These are phyloP conservation scores for Ophiostoma australiae DNA, from an alignment of 2,329 filamentous ascomycete species.

Conservation along the genomic window DNA sequence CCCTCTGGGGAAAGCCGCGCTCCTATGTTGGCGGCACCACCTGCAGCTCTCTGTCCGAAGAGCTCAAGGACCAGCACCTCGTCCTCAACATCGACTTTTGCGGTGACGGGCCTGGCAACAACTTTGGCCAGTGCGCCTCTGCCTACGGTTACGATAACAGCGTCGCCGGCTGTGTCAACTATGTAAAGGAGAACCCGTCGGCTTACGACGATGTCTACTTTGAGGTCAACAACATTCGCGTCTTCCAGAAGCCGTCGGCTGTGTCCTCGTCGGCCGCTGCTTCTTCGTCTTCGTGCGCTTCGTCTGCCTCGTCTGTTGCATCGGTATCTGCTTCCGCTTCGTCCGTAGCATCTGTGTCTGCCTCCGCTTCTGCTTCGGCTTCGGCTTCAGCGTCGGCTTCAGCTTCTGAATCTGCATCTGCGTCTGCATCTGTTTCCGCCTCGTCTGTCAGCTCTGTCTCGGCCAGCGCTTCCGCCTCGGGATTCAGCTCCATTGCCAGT, in stretches of 20 bases:
- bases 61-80: conserved; percentile 64
- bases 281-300: conserved; percentile 10
- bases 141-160: conserved; percentile 28
- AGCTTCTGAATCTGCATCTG: too few species aligned
- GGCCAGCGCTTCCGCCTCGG: background rate
- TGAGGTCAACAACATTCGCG: conserved; percentile 39
- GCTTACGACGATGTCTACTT: conserved; percentile 40
- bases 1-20: conserved; percentile 59
- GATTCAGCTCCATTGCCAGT: background rate
- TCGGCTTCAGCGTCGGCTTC: background rate
- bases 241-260: conserved; percentile 19
- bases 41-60: conserved; percentile 57
- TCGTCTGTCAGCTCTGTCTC: background rate
- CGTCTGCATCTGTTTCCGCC: background rate
- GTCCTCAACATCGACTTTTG: conserved; percentile 72
- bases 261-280: conserved; percentile 8
- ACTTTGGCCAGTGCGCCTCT: conserved; percentile 26
- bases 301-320: conserved; percentile 9
- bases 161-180: conserved; percentile 34
- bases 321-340: background rate
- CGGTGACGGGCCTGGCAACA: conserved; percentile 58
- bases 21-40: conserved; percentile 52
- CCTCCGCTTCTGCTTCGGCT: background rate
- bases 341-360: background rate
- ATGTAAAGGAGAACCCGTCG: conserved; percentile 36